A percentile compares a stretch with the other conserved stretches of the same genome.
These are phyloP conservation scores for Amphicarpaea edgeworthii DNA, from an alignment of 306 rosid species.

Conservation along the genomic window DNA sequence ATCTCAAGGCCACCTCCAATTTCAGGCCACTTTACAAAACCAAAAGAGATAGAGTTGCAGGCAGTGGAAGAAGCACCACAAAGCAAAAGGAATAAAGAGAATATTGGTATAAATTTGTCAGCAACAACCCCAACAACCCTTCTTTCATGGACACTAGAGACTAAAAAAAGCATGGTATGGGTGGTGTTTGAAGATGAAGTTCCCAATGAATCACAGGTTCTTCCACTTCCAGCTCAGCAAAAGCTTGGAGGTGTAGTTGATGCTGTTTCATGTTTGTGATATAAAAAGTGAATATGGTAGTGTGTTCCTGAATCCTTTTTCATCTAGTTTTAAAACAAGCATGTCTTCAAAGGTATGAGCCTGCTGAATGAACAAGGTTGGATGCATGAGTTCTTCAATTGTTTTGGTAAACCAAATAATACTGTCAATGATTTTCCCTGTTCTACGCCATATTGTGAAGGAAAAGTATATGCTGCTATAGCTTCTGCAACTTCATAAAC, in stretches of 20 bases:
- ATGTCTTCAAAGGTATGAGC: constrained; percentile 40
- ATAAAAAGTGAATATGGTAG: constrained; percentile 29
- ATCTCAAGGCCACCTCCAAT: constrained; percentile 42
- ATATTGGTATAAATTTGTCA: constrained; percentile 43
- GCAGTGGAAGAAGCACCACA: constrained; percentile 43
- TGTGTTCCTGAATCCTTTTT: constrained; percentile 47
- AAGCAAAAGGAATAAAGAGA: constrained; percentile 47
- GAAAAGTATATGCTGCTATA: constrained; percentile 29
- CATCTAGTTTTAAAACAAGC: constrained; percentile 44
- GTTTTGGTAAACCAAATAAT: constrained; percentile 42
- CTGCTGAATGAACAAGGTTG: too few species aligned
- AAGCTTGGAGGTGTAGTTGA: constrained; percentile 39
- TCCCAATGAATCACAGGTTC: constrained; percentile 45
- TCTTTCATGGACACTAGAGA: constrained; percentile 63
- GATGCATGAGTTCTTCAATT: constrained; percentile 38
- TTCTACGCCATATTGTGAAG: constrained; percentile 24
- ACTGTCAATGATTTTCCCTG: constrained; percentile 29
- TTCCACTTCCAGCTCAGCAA: constrained; percentile 46
- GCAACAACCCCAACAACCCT: constrained; percentile 41
- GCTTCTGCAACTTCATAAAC: constrained; percentile 16
- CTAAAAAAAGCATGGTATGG: constrained; percentile 71
- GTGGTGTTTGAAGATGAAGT: constrained; percentile 71
- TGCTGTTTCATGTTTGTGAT: constrained; percentile 18
- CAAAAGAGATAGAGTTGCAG: constrained; percentile 47
- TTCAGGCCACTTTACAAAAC: constrained; percentile 30